Evolutionary conservation across 139 green algal genomes (phyloP), one percentile per base, ranked within the genome.

Genomic region (Chlorella sp.): DNA sequence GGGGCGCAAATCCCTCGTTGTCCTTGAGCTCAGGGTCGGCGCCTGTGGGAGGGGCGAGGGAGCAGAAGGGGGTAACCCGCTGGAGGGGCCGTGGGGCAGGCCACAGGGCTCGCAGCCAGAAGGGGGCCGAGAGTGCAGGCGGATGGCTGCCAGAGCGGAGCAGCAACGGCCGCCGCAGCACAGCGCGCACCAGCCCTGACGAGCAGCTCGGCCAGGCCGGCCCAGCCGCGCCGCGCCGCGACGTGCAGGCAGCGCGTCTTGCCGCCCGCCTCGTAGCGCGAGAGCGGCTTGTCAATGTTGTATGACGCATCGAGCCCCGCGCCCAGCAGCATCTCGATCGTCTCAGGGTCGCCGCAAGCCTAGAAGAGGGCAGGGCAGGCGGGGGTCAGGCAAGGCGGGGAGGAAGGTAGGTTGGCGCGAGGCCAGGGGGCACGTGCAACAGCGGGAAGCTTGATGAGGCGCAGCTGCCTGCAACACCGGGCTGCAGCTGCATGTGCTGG

Each of bases 211-310:
- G 46, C 45, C 15, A 78, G 15, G 15, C n/a, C 33, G 8, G 6
- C 27, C 67, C 66, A 83, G 45, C 77, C 77, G 0, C 50, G 53
- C 12, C 33, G 51, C 14, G 43, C 48, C 0, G 77, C 69, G 14
- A 73, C 31, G 65, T 83, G 77, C 41, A 83, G 69, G n/a, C 77
- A 79, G 45, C 27, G 59, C 74, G 58, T 53, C 19, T 46, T 63
- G 45, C 15, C 33, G n/a, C 9, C 5, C 21, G 8, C 6, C 14
- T 78, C 72, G 27, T 38, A 63, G 9, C 29, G 27, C 23, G 29
- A 38, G 27, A 77, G 56, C 8, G 12, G 25, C 9, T 23, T 41
- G 67, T 74, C 31, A 12, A 59, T 74, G 17, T 62, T 59, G 11
- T 65, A 58, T 41, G 45, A 70, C 6, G 65, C 8, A 29, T 82